A percentile compares a stretch with the other conserved stretches of the same genome.
Conservation (phyloP, 176 grass and related monocot genomes). For the Aegilops tauschii region DNA sequence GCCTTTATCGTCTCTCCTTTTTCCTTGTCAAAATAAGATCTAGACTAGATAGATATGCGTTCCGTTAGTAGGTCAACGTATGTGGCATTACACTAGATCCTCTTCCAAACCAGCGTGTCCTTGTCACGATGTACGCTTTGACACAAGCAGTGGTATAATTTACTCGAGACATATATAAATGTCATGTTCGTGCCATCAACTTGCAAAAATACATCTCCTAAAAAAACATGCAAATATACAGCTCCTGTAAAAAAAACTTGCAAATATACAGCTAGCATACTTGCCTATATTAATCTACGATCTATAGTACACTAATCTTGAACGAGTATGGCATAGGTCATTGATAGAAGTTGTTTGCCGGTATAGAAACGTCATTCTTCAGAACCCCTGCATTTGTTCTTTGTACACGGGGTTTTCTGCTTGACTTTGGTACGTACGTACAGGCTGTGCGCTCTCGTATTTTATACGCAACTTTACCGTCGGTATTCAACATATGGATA, state of each 20-base stretch:
- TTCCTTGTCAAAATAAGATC: background rate
- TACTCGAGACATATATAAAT: background rate
- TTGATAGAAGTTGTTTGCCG: background rate
- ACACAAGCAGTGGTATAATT: background rate
- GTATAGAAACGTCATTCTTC: background rate
- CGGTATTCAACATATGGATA: too few species aligned
- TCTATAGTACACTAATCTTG: background rate
- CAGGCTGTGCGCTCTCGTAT: too few species aligned
- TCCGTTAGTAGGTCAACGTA: background rate
- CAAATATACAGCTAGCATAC: background rate
- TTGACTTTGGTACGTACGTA: background rate
- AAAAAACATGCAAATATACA: too few species aligned
- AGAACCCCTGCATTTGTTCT: background rate
- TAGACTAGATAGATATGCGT: background rate
- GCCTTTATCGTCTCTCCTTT: background rate
- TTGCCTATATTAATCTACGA: background rate
- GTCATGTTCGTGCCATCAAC: background rate
- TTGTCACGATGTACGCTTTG: background rate
- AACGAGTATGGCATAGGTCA: background rate
- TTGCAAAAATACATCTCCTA: too few species aligned
- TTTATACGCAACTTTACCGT: too few species aligned
- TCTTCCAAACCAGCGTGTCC: background rate
- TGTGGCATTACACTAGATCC: background rate
- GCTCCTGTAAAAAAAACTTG: background rate
- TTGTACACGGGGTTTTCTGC: too few species aligned